Evolutionary conservation across 495 filamentous ascomycete genomes (phyloP).

Genomic region (Cryomyces antarcticus): DNA sequence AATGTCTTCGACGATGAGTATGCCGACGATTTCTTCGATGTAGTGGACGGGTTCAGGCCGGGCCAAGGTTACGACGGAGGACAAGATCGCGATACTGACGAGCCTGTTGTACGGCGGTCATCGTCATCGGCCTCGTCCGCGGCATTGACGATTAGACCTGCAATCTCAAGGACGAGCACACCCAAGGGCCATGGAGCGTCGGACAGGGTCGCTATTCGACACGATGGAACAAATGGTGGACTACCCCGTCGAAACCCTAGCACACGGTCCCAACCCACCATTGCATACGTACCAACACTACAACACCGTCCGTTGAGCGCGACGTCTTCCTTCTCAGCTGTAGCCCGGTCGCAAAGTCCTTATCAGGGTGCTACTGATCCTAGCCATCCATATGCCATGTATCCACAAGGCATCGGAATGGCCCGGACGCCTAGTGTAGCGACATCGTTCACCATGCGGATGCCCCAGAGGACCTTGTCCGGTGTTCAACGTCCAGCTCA

Average conservation of each 20-base stretch:
- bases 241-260: not conserved
- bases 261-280: not conserved
- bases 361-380: constrained; percentile 11
- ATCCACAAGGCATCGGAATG: constrained; percentile 16
- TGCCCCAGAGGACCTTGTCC: not conserved
- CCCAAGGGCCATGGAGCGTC: not conserved
- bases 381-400: constrained; percentile 23
- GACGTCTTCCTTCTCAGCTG: constrained; percentile 12
- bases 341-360: constrained; percentile 13
- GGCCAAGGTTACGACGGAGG: not conserved
- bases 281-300: not conserved
- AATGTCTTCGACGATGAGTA: constrained; percentile 23
- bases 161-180: not conserved
- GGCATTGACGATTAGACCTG: not conserved
- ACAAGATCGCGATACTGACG: not conserved
- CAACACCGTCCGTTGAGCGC: not conserved
- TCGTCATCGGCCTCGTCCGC: not conserved
- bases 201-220: not conserved
- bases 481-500: constrained; percentile 40
- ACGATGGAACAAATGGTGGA: not conserved
- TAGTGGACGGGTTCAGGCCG: constrained; percentile 18
- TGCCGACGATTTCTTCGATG: constrained; percentile 15
- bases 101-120: not conserved
- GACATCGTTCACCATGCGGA: constrained; percentile 10
- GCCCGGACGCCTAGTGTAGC: constrained; percentile 13